Conservation (phyloP, 1,284 basidiomycete species). For the Somion occarium region DNA sequence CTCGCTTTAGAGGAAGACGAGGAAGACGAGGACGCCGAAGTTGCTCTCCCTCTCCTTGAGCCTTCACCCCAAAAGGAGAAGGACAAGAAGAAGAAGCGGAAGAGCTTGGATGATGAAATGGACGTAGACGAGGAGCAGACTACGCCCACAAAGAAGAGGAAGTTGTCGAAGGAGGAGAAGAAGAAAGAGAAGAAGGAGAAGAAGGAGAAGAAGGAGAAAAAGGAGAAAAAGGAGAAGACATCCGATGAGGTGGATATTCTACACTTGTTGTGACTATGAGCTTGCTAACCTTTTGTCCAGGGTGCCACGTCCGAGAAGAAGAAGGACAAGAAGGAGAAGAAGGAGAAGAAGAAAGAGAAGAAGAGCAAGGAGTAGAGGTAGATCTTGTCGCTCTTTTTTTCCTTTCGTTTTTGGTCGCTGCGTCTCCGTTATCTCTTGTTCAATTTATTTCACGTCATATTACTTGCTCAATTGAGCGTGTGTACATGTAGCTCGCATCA, state of each 20-base stretch:
- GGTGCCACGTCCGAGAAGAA: slow-evolving; percentile 26
- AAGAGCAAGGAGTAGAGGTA: slow-evolving; percentile 38
- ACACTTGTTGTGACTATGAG: slow-evolving; percentile 5
- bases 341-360: slow-evolving; percentile 35
- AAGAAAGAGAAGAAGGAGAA: slow-evolving; percentile 76
- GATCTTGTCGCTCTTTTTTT: slow-evolving; percentile 1
- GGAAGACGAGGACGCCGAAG: slow-evolving; percentile 52
- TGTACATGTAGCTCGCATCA: too few relatives aligned
- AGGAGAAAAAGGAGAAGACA: slow-evolving; percentile 23
- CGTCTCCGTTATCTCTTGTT: neutral
- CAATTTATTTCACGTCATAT: too few relatives aligned
- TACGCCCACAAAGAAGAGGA: slow-evolving; percentile 51
- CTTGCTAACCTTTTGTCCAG: slow-evolving; percentile 13
- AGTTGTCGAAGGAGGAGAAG: slow-evolving; percentile 80
- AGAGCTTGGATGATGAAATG: slow-evolving; percentile 53
- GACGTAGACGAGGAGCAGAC: slow-evolving; percentile 58
- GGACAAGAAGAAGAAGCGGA: slow-evolving; percentile 55
- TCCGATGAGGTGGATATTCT: neutral
- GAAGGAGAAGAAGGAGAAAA: slow-evolving; percentile 37
- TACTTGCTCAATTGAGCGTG: too few relatives aligned
- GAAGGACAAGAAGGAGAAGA: slow-evolving; percentile 23
- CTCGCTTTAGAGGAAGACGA: slow-evolving; percentile 71
- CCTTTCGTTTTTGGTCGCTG: neutral
- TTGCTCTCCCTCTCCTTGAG: slow-evolving; percentile 56
- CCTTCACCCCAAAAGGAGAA: slow-evolving; percentile 48